Conservation (phyloP, 495 filamentous ascomycete genomes). For the Monascus purpureus region DNA sequence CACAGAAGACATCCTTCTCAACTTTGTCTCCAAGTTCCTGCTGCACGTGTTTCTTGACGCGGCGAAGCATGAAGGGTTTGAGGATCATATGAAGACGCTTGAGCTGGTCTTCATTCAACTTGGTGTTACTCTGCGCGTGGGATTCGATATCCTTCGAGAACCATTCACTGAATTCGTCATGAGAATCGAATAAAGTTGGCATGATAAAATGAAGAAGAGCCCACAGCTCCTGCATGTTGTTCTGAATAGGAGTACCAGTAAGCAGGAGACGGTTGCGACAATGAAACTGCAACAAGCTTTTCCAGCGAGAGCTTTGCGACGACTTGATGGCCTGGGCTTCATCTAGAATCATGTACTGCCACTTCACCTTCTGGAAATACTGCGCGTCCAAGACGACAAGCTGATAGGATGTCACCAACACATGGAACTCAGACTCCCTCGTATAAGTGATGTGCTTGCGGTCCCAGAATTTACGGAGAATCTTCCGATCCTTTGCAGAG, state of each 20-base stretch:
- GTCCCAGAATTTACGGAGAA: conserved; percentile 97
- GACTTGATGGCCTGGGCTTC: conserved; percentile 99
- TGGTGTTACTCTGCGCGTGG: conserved; percentile 95
- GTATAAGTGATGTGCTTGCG: conserved; percentile 92
- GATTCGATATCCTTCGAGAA: conserved; percentile 99
- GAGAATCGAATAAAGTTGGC: conserved; percentile 94
- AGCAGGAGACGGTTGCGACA: conserved; percentile 91
- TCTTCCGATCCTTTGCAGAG: conserved; percentile 84
- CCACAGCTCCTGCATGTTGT: conserved; percentile 99
- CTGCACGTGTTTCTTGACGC: conserved; percentile 98
- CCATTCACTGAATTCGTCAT: conserved; percentile 99
- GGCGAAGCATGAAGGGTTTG: conserved; percentile 97
- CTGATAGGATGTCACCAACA: conserved; percentile 93
- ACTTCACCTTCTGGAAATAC: conserved; percentile 97
- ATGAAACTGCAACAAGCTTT: conserved; percentile 82
- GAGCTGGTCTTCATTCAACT: conserved; percentile 94
- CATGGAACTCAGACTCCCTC: conserved; percentile 85
- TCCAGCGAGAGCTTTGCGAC: conserved; percentile 91
- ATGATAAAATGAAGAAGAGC: conserved; percentile 98
- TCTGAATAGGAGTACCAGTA: conserved; percentile 96
- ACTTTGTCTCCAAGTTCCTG: conserved; percentile 99
- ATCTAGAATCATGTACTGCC: conserved; percentile 99
- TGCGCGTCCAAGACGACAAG: conserved; percentile 88
- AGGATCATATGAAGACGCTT: conserved; percentile 96
- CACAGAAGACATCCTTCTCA: conserved; percentile 89